Evolutionary conservation across 1,284 basidiomycete genomes (phyloP).

Genomic region (Rhodotorula sp.): DNA sequence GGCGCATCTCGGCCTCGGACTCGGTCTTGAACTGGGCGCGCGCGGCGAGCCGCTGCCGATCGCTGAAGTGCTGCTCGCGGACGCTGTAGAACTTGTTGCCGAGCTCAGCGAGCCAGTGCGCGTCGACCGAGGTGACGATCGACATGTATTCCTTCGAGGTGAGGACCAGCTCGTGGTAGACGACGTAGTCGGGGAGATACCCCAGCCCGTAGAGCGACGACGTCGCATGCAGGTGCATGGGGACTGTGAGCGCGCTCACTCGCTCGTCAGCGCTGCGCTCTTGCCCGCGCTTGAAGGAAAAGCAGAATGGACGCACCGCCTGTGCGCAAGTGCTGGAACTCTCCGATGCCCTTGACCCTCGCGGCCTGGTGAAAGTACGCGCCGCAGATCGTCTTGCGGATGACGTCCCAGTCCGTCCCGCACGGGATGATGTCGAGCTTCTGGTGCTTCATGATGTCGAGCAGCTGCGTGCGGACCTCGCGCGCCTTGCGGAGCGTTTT

Average conservation of each 20-base stretch:
- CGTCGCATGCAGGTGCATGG: slow-evolving; percentile 92
- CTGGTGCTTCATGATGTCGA: slow-evolving; percentile 98
- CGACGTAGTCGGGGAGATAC: slow-evolving; percentile 89
- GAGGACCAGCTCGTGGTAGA: slow-evolving; percentile 93
- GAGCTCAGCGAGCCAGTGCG: slow-evolving; percentile 78
- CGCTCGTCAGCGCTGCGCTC: background rate
- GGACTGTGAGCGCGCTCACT: slow-evolving; percentile 52
- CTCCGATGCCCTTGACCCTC: slow-evolving; percentile 95
- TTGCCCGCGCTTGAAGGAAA: background rate
- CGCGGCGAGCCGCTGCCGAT: slow-evolving; percentile 65
- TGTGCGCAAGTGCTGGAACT: slow-evolving; percentile 97
- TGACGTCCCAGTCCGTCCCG: slow-evolving; percentile 92
- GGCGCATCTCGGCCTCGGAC: slow-evolving; percentile 40
- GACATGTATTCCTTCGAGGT: slow-evolving; percentile 96
- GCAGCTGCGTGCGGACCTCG: slow-evolving; percentile 93
- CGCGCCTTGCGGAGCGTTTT: slow-evolving; percentile 92
- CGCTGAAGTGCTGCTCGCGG: slow-evolving; percentile 74
- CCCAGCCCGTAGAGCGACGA: slow-evolving; percentile 95
- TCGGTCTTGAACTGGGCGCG: slow-evolving; percentile 57
- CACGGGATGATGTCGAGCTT: slow-evolving; percentile 88
- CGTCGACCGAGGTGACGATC: slow-evolving; percentile 90
- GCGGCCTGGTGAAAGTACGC: slow-evolving; percentile 99
- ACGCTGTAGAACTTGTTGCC: slow-evolving; percentile 55
- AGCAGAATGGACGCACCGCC: slow-evolving; percentile 49
- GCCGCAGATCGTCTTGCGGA: slow-evolving; percentile 94